Evolutionary conservation across 1,284 basidiomycete species (phyloP).

Genomic region (Cryptococcus jaspeensis): DNA sequence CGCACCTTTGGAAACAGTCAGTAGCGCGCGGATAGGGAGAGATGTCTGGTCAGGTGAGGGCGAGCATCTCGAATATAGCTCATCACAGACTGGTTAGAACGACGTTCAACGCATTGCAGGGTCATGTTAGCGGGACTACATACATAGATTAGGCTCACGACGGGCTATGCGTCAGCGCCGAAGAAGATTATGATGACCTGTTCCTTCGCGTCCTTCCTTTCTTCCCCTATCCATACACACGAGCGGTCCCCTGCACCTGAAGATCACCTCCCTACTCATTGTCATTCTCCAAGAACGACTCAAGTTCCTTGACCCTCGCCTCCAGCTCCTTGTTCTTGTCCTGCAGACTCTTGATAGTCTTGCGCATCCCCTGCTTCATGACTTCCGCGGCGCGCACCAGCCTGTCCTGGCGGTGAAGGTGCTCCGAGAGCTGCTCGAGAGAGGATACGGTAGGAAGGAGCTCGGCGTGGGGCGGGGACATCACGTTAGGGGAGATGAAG

Average conservation of each 20-base stretch:
- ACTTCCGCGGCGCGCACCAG: slow-evolving; percentile 38
- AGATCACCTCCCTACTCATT: not conserved
- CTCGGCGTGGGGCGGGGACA: slow-evolving; percentile 24
- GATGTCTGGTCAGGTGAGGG: no score
- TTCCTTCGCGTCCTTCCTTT: not conserved
- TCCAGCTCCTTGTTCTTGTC: slow-evolving; percentile 32
- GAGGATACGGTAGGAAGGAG: slow-evolving; percentile 26
- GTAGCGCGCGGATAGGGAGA: no score
- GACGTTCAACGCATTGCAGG: no score
- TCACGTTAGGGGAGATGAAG: slow-evolving; percentile 22
- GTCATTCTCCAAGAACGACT: slow-evolving; percentile 11
- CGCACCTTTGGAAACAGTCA: no score
- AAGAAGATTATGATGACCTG: no score
- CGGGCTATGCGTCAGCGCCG: not conserved
- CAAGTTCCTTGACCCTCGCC: slow-evolving; percentile 21
- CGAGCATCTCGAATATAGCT: no score
- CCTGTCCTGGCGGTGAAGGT: slow-evolving; percentile 41
- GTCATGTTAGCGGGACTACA: no score
- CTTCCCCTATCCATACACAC: no score
- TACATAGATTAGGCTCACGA: not conserved
- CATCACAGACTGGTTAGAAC: no score
- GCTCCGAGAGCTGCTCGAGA: slow-evolving; percentile 35
- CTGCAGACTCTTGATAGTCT: slow-evolving; percentile 33
- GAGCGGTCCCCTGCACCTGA: not conserved
- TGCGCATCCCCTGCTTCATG: slow-evolving; percentile 42